Base-by-base conservation (phyloP, 2,329 filamentous ascomycete genomes). In the Lasiodiplodia gonubiensis region DNA sequence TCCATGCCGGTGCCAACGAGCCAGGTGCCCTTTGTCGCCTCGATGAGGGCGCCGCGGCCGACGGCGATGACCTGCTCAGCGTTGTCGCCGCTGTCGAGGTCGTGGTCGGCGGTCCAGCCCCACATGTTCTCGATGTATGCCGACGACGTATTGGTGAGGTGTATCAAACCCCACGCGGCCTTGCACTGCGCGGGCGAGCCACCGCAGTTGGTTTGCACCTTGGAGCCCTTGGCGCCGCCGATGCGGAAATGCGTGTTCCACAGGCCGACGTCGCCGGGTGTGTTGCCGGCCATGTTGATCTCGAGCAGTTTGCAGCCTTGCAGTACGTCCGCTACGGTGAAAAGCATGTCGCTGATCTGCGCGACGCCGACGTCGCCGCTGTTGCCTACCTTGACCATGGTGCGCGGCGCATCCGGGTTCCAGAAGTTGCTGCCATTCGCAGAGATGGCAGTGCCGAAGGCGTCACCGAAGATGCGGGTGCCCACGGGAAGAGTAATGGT, bases 41-140 rank as follows among this genome's bases (percentile, higher is more conserved):
- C 81, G 49, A 84, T 76, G 2, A 85, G 76, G 0, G 81, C 72
- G 37, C 84, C 83, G 16, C 85, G 82, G 52, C 80, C 85, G 46
- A 80, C 78, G 54, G 79, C 82, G 39, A 83, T 83, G 25, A 78
- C 74, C 55, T 75, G 81, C 63, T 79, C 79, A 49, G 70, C 69
- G 57, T 42, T 33, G 12, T 14, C 2, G 25, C 53, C 64, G 30
- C 30, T 30, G 57, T 82, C 79, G 18, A 87, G 77, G 68, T 83
- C 82, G 75, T 88, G 86, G 70, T 88, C 85, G 0, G 84, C 83
- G 1, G 81, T 80, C 83, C 84, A 85, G 72, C 80, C 81, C 85
- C 83, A 86, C 68, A 80, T 79, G 69, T 85, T 86, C 72, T 88
- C 85, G 55, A 87, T 79, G 70, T 87, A 87, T 8, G 81, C 81